Percentiles rank a stretch among this genome's conserved stretches.
These are phyloP conservation scores for Actinidia arguta DNA, from an alignment of 179 eudicot species.

Conservation along the genomic window DNA sequence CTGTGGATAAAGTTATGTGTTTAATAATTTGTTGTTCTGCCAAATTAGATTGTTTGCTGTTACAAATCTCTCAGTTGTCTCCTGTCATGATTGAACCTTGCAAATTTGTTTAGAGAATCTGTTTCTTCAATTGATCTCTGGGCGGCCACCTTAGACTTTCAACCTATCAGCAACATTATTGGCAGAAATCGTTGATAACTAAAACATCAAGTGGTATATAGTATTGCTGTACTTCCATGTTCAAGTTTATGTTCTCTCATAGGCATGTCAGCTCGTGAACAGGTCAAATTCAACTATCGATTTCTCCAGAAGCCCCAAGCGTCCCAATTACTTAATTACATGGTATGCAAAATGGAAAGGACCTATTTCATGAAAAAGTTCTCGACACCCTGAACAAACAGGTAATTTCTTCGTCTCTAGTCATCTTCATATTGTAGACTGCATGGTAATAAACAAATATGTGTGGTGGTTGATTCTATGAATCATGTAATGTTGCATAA, in stretches of 20 bases:
- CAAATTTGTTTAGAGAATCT: not conserved
- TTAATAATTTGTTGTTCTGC: not conserved
- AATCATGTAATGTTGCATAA: not conserved
- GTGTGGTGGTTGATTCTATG: not conserved
- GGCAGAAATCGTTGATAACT: not conserved
- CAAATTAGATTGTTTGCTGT: not conserved
- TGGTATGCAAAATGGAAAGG: not conserved
- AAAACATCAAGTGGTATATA: not conserved
- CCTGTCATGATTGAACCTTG: not conserved
- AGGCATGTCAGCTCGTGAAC: not conserved
- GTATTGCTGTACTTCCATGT: not conserved
- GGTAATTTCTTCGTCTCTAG: not conserved
- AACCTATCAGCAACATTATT: not conserved
- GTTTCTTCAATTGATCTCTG: not conserved
- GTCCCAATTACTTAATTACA: not conserved
- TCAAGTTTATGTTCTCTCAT: not conserved
- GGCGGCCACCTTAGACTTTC: not conserved
- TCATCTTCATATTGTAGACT: not conserved
- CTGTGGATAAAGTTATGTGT: not conserved
- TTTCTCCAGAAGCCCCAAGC: not conserved
- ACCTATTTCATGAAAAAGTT: conserved; percentile 8
- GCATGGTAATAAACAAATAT: conserved; percentile 5
- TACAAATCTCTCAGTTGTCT: not conserved
- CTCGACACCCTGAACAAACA: not conserved
- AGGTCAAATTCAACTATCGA: not conserved